These are phyloP conservation scores for Phytopythium cucurbitacearum DNA, from an alignment of 352 stramenopile genomes.

Conservation along the genomic window DNA sequence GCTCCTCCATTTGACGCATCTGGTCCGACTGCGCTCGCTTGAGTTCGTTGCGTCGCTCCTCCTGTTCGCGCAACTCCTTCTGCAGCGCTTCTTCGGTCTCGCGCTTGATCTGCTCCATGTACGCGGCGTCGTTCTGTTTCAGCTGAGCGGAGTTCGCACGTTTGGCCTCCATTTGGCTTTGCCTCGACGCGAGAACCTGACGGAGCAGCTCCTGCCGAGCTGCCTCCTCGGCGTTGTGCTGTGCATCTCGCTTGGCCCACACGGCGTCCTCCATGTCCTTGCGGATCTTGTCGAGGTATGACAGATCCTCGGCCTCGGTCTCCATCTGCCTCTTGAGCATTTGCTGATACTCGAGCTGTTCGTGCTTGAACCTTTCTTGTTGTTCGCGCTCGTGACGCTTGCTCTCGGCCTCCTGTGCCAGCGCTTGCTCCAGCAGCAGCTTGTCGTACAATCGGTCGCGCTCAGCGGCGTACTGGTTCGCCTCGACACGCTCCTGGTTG, in stretches of 20 bases:
- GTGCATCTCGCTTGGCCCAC: conserved; percentile 68
- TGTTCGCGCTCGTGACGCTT: conserved; percentile 53
- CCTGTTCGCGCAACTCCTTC: conserved; percentile 74
- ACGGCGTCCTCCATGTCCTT: conserved; percentile 80
- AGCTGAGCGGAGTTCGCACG: conserved; percentile 24
- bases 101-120: conserved; percentile 61
- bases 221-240: conserved; percentile 66
- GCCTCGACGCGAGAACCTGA: conserved; percentile 59
- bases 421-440: conserved; percentile 46
- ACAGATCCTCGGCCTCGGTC: conserved; percentile 60
- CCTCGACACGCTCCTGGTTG: conserved; percentile 63
- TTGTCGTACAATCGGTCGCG: conserved; percentile 68
- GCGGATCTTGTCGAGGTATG: conserved; percentile 62
- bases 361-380: conserved; percentile 60
- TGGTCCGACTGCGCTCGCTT: conserved; percentile 69
- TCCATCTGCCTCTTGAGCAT: conserved; percentile 78
- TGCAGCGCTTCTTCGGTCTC: conserved; percentile 73
- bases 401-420: conserved; percentile 56
- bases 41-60: conserved; percentile 51
- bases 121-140: conserved; percentile 45
- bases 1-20: conserved; percentile 53
- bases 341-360: conserved; percentile 70
- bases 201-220: conserved; percentile 66
- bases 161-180: conserved; percentile 52
- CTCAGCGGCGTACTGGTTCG: conserved; percentile 28